Percentiles rank a stretch among this genome's conserved stretches.
These are phyloP conservation scores for Fusarium incarnatum DNA, from an alignment of 2,329 filamentous ascomycete genomes.

Conservation along the genomic window DNA sequence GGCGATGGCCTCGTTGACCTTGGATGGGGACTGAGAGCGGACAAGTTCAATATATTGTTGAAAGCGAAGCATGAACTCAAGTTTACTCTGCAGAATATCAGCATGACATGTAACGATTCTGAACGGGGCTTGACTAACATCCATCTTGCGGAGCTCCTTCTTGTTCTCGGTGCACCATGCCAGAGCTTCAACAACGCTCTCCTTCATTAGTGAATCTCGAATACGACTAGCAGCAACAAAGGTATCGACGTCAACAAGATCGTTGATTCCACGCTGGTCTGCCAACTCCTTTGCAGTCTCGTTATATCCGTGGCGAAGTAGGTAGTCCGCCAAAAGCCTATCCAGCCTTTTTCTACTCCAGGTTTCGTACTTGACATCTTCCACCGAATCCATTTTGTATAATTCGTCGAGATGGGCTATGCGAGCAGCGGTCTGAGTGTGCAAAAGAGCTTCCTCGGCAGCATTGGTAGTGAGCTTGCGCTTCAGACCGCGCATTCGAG, in stretches of 20 bases:
- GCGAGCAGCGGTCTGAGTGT: constrained; percentile 79
- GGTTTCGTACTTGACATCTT: constrained; percentile 92
- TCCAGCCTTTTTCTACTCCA: constrained; percentile 89
- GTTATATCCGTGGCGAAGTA: constrained; percentile 84
- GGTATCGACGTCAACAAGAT: constrained; percentile 88
- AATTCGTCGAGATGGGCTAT: constrained; percentile 85
- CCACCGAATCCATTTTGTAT: constrained; percentile 81
- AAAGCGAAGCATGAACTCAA: constrained; percentile 92
- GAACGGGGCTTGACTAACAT: constrained; percentile 62
- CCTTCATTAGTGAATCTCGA: constrained; percentile 75
- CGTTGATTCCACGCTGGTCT: constrained; percentile 77
- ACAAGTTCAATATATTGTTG: constrained; percentile 97
- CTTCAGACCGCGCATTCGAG: constrained; percentile 86
- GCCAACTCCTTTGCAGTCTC: constrained; percentile 82
- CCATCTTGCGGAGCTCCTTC: constrained; percentile 88
- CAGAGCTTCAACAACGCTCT: constrained; percentile 81
- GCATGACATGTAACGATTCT: background rate
- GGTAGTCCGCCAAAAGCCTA: constrained; percentile 89
- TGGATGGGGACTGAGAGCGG: constrained; percentile 71
- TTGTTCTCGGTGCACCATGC: constrained; percentile 95
- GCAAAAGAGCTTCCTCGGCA: constrained; percentile 82
- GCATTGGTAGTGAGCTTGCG: constrained; percentile 83
- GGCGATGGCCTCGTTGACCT: constrained; percentile 78
- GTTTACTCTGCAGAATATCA: constrained; percentile 69
- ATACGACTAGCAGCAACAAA: constrained; percentile 87